phyloP scores from a whole-genome alignment of 345 rosid species.

The Lepidium aucheri region DNA sequence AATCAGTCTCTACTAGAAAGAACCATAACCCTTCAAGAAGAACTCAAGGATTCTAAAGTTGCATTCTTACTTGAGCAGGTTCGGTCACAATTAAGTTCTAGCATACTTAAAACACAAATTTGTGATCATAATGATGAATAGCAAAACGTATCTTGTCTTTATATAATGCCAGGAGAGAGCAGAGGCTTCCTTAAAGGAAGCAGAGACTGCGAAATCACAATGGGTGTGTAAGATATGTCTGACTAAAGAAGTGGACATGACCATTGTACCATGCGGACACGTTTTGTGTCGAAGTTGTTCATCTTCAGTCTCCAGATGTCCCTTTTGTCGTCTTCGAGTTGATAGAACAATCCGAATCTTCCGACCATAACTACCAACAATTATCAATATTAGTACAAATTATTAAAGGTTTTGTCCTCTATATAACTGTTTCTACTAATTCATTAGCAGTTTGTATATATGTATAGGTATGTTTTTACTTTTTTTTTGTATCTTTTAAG shows the following conservation, averaged over 20 bases:
- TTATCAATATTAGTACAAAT: background rate
- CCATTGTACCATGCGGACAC: conserved; percentile 83
- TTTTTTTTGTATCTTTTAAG: background rate
- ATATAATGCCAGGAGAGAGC: conserved; percentile 53
- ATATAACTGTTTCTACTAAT: background rate
- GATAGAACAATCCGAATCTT: conserved; percentile 55
- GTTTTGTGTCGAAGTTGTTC: conserved; percentile 77
- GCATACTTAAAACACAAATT: background rate
- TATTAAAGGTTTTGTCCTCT: conserved; percentile 8
- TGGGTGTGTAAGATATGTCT: conserved; percentile 83
- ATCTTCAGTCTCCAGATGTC: conserved; percentile 75
- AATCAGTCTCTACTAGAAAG: conserved; percentile 68
- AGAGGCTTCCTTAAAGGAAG: conserved; percentile 61
- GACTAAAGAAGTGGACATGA: conserved; percentile 70
- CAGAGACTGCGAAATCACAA: conserved; percentile 77
- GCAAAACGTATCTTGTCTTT: background rate
- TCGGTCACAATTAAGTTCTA: background rate
- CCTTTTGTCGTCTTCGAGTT: conserved; percentile 82
- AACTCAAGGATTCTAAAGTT: conserved; percentile 66
- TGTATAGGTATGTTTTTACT: background rate
- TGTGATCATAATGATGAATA: background rate
- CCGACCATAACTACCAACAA: conserved; percentile 37
- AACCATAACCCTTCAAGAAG: conserved; percentile 68
- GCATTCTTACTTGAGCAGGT: conserved; percentile 87
- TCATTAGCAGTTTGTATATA: conserved; percentile 8